phyloP scores from a whole-genome alignment of 2,329 filamentous ascomycete species.

The Ramichloridium luteum region DNA sequence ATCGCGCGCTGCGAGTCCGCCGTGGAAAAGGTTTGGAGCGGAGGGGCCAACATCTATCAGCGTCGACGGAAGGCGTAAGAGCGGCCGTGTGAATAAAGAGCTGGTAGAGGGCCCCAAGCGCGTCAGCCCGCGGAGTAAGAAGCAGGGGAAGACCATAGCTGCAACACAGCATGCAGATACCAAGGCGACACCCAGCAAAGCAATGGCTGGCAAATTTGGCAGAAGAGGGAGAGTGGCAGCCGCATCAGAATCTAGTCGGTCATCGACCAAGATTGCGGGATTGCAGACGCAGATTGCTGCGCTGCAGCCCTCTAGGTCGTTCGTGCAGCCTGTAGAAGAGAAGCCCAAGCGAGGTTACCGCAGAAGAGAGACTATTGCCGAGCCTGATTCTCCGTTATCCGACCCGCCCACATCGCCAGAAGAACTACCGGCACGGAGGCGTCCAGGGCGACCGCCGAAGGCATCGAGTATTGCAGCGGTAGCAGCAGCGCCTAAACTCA shows the following conservation, averaged over 20 bases:
- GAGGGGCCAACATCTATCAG: conserved; percentile 82
- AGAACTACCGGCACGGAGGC: conserved; percentile 5
- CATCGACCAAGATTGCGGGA: conserved; percentile 15
- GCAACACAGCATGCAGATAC: conserved; percentile 11
- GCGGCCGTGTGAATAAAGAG: conserved; percentile 42
- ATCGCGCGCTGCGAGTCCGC: conserved; percentile 57
- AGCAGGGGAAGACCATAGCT: conserved; percentile 17
- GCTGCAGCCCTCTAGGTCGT: conserved; percentile 17
- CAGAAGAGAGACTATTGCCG: too few relatives aligned
- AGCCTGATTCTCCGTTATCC: too few relatives aligned
- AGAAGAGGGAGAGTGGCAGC: too few relatives aligned
- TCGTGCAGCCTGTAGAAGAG: conserved; percentile 3
- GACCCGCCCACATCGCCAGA: conserved; percentile 9
- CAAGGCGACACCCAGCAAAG: conserved; percentile 9
- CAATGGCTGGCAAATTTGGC: not conserved
- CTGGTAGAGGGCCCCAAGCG: conserved; percentile 16
- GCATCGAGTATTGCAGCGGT: not conserved
- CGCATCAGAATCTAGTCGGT: too few relatives aligned
- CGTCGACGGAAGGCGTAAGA: conserved; percentile 48
- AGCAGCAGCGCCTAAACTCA: conserved; percentile 19
- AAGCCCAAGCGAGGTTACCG: conserved; percentile 11
- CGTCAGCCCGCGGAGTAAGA: conserved; percentile 21
- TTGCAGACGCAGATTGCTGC: conserved; percentile 22
- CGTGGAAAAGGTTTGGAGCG: conserved; percentile 78
- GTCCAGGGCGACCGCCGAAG: not conserved